Conservation (phyloP, 441 rosid genomes). For the Populus hybrid region DNA sequence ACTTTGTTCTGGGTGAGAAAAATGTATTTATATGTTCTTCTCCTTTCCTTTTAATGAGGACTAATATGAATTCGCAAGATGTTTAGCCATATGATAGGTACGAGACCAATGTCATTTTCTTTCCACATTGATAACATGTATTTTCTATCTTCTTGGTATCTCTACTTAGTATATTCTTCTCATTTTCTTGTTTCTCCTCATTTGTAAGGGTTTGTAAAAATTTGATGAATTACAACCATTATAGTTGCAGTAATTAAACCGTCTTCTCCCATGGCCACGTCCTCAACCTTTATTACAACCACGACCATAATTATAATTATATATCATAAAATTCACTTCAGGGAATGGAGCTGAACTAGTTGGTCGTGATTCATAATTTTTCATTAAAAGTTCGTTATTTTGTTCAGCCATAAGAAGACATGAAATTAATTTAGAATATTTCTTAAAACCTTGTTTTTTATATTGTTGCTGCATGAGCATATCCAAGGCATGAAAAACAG, state of each 20-base stretch:
- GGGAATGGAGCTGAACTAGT: not conserved
- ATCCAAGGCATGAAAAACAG: not conserved
- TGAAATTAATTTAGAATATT: not conserved
- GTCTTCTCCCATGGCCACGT: too few relatives aligned
- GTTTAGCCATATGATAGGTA: not conserved
- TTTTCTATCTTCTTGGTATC: not conserved
- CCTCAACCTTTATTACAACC: not conserved
- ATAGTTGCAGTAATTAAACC: not conserved
- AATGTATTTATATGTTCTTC: too few relatives aligned
- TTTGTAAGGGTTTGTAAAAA: not conserved
- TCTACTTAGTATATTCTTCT: too few relatives aligned
- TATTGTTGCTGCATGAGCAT: not conserved
- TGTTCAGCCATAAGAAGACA: not conserved
- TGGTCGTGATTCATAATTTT: not conserved
- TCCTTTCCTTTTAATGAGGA: constrained; percentile 1
- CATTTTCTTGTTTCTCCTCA: not conserved
- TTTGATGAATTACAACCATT: not conserved
- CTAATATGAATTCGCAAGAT: constrained; percentile 12
- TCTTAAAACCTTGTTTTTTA: not conserved
- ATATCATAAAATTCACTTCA: not conserved
- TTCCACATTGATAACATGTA: not conserved
- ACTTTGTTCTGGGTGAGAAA: too few relatives aligned
- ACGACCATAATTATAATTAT: not conserved
- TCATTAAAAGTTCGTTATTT: not conserved
- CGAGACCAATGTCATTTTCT: not conserved